Evolutionary conservation across 2,329 filamentous ascomycete species (phyloP), one percentile per base, ranked within the genome.

Genomic region (Neofusicoccum sp.): DNA sequence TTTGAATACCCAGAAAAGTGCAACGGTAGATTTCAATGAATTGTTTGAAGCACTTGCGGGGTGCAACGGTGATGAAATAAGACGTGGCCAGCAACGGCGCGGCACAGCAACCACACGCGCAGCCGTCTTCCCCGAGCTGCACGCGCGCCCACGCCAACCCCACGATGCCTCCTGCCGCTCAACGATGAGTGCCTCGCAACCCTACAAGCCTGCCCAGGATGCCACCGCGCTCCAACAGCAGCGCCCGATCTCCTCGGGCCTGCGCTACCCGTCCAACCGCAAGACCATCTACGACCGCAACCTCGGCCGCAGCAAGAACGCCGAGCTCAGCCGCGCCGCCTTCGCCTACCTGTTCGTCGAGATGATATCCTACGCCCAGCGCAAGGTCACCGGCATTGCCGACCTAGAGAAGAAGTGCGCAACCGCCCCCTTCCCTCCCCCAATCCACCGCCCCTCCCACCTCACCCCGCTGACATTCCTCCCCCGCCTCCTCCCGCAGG

Each of bases 251-350:
- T 40, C 59, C 8, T 44, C 74, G 38, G 88, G 90, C 28, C 87
- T 99, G 64, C 90, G 92, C 67, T 91, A 96, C 71, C 93, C 95
- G 49, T 90, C 90, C 61, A 96, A 87, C 75, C 91, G 92, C 79
- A 98, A 98, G 80, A 96, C 92, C 65, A 98, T 99, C 79, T 99
- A 98, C 81, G 92, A 97, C 81, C 86, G 95, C 60, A 92, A 96
- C 64, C 82, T 98, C 63, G 97, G 97, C 78, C 89, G 95, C 65
- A 89, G 88, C 69, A 90, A 91, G 74, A 91, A 90, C 68, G 85
- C 90, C 62, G 93, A 98, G 80, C 86, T 96, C 66, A 96, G 92
- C 75, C 89, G 96, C 72, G 86, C 95, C 9, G 92, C 91, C 77
- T 98, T 99, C 77, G 93, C 95, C 43, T 98, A 96, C 76, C 82